Evolutionary conservation across 192 early-diverging fungal species (phyloP).

Genomic region (Funneliformis mosseae): DNA sequence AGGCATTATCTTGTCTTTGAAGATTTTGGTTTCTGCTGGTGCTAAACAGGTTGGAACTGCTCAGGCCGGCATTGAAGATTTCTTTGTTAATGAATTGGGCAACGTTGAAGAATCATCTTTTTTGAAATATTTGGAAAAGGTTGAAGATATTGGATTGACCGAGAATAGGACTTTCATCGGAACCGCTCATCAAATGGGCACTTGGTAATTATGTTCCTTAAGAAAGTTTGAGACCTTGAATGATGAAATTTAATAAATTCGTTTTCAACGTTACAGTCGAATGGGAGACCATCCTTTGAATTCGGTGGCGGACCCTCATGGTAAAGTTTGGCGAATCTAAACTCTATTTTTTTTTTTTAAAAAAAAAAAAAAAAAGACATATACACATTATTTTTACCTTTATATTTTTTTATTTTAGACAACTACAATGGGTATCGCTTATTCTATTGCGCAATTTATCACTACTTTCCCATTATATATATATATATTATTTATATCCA

Average conservation of each 20-base stretch:
- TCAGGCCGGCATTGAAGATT: constrained; percentile 49
- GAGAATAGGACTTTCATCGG: constrained; percentile 43
- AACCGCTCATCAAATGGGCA: constrained; percentile 70
- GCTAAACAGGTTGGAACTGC: constrained; percentile 56
- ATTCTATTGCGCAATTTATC: too few relatives aligned
- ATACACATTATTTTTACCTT: too few relatives aligned
- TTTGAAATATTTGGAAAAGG: constrained; percentile 34
- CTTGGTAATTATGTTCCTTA: constrained; percentile 44
- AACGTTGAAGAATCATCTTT: constrained; percentile 40
- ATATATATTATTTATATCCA: too few relatives aligned
- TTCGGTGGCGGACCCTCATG: constrained; percentile 66
- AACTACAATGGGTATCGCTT: too few relatives aligned
- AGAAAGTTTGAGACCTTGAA: neutral
- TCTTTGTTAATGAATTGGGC: constrained; percentile 38
- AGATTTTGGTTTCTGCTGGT: constrained; percentile 64
- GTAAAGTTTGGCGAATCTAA: constrained; percentile 72
- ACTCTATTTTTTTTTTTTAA: constrained; percentile 58
- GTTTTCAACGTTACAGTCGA: constrained; percentile 47
- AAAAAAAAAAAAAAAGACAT: too few relatives aligned
- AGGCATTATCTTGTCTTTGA: constrained; percentile 48
- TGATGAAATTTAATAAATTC: neutral
- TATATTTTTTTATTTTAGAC: too few relatives aligned
- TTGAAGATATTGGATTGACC: constrained; percentile 39
- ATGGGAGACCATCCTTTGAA: constrained; percentile 58
- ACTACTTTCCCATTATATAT: too few relatives aligned